These are phyloP conservation scores for Cyberlindnera saturnus DNA, from an alignment of 805 yeast species.

Conservation along the genomic window DNA sequence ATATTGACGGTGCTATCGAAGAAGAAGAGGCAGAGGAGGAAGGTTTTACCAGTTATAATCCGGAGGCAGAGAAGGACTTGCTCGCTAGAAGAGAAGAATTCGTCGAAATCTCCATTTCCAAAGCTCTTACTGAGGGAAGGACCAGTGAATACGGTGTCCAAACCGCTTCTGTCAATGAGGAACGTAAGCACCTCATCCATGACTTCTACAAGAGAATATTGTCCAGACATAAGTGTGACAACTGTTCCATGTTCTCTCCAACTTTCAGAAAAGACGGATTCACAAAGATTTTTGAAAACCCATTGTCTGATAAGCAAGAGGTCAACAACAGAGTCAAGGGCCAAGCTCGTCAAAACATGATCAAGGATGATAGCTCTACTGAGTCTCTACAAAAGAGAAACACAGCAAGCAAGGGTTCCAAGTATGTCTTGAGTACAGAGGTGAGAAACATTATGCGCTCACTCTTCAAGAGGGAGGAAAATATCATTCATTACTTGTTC, in stretches of 20 bases:
- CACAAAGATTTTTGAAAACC: slow-evolving; percentile 84
- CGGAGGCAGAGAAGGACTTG: slow-evolving; percentile 40
- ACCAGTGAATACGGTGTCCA: slow-evolving; percentile 60
- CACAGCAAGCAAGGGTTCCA: slow-evolving; percentile 58
- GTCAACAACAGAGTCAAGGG: slow-evolving; percentile 83
- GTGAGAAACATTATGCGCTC: slow-evolving; percentile 70
- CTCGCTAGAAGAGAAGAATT: slow-evolving; percentile 57
- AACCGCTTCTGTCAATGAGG: slow-evolving; percentile 83
- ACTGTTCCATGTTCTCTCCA: slow-evolving; percentile 95
- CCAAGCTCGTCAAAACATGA: slow-evolving; percentile 62
- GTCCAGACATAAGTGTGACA: slow-evolving; percentile 84
- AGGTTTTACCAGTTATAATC: slow-evolving; percentile 26
- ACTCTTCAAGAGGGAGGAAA: slow-evolving; percentile 70
- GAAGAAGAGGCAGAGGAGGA: slow-evolving; percentile 45
- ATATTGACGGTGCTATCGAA: slow-evolving; percentile 32
- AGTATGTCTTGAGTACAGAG: slow-evolving; percentile 84
- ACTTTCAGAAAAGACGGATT: slow-evolving; percentile 92
- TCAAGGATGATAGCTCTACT: slow-evolving; percentile 33
- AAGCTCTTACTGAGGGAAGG: slow-evolving; percentile 72
- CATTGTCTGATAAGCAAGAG: slow-evolving; percentile 75
- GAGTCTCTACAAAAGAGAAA: slow-evolving; percentile 2
- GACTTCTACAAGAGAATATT: slow-evolving; percentile 71
- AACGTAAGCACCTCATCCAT: slow-evolving; percentile 68
- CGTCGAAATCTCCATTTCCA: slow-evolving; percentile 64
- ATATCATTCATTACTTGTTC: slow-evolving; percentile 65